phyloP scores from a whole-genome alignment of 2,329 filamentous ascomycete species.

The Geosmithia putterillii region DNA sequence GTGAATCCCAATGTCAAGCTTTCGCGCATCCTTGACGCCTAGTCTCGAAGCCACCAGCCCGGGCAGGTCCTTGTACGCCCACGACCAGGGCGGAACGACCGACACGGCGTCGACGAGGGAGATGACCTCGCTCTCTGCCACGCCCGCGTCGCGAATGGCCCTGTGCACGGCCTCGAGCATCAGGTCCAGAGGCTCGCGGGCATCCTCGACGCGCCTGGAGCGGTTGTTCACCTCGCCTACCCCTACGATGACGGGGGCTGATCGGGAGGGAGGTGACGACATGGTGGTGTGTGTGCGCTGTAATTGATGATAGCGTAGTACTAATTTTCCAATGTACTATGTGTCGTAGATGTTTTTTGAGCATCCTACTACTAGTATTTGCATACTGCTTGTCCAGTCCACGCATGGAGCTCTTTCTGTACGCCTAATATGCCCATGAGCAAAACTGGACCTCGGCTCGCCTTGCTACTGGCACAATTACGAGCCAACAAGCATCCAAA shows the following conservation, averaged over 20 bases:
- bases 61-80: conserved; percentile 50
- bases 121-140: conserved; percentile 19
- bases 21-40: conserved; percentile 31
- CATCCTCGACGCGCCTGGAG: conserved; percentile 28
- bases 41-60: conserved; percentile 31
- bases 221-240: conserved; percentile 51
- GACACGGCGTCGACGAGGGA: conserved; percentile 42
- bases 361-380: too few species aligned
- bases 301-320: background rate
- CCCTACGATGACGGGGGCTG: conserved; percentile 44
- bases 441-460: too few species aligned
- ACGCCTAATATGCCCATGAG: too few species aligned
- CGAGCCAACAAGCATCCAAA: too few species aligned
- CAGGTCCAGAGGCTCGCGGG: conserved; percentile 44
- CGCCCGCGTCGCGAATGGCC: conserved; percentile 36
- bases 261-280: background rate
- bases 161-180: conserved; percentile 42
- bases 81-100: conserved; percentile 53
- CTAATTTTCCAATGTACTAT: too few species aligned
- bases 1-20: conserved; percentile 37
- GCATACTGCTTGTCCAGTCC: too few species aligned
- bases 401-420: too few species aligned
- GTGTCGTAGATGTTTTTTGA: too few species aligned
- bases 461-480: too few species aligned
- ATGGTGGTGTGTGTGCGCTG: background rate